Base-by-base conservation (phyloP, 2,329 filamentous ascomycete species). In the Claviceps quebecensis region DNA sequence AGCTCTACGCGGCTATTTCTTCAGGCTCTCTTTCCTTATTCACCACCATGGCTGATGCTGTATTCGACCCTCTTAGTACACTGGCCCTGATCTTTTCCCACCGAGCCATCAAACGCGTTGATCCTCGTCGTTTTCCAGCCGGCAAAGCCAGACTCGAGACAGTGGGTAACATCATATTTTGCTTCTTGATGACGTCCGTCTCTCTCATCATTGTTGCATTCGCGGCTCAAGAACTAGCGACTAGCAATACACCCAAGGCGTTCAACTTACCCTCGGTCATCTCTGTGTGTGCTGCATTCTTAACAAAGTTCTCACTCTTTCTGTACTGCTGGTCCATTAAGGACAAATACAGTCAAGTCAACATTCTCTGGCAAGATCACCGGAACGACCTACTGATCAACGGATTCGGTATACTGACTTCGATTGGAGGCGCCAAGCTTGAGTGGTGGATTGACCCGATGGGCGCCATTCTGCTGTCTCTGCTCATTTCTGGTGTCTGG, bases 341-440 rank as follows among this genome's bases (percentile, higher is more conserved):
- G 58, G 84, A 96, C 70, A 86, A 87, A 61, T 95, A 97, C 72
- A 88, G 82, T 54, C 90, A 96, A 67, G 81, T 96, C 56, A 80
- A 86, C 52, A 96, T 96, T 63, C 73, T 97, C 14, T 96, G 89
- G 90, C 87, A 95, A 67, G 91, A 97, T 63, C 93, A 98, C 70
- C 84, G 93, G 55, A 98, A 98, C 63, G 93, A 98, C 63, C 74
- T 98, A n/a, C 75, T 95, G 60, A 88, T 98, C 76, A 98, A 97
- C 66, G 88, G 88, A 50, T 88, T 95, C 59, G 89, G 86, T 78
- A 82, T 97, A 56, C 69, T 96, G 51, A 96, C 90, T 1, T 91
- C 86, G 2, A 83, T 96, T n/a, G 87, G 88, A 51, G 93, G 93
- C 37, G 81, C 83, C 56, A 94, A 95, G 72, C 73, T 97, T 22